A percentile compares a stretch with the other conserved stretches of the same genome.
Evolutionary conservation across 2,329 filamentous ascomycete genomes (phyloP).

Genomic region (Pestalotiopsis fici): DNA sequence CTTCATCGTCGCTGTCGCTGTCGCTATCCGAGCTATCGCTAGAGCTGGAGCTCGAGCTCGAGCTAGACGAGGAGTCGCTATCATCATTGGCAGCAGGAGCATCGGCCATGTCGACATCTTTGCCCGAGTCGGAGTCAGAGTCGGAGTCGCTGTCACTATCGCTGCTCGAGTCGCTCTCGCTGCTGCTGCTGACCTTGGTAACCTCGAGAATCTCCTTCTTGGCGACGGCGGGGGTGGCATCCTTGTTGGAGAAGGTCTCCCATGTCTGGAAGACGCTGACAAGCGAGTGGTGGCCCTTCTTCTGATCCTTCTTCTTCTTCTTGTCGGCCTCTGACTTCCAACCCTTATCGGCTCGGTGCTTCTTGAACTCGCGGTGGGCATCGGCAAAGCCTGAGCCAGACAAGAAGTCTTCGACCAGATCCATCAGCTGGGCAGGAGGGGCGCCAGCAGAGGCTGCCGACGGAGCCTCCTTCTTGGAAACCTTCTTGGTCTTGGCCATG

Average conservation of each 20-base stretch:
- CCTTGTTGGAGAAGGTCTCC: constrained; percentile 41
- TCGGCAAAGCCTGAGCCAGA: constrained; percentile 64
- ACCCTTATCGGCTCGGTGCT: constrained; percentile 59
- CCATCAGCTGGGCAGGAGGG: constrained; percentile 63
- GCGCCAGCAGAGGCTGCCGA: constrained; percentile 25
- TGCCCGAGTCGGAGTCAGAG: constrained; percentile 32
- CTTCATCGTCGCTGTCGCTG: constrained; percentile 28
- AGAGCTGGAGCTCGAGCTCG: constrained; percentile 35
- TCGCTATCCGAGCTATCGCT: constrained; percentile 32
- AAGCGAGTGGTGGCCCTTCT: constrained; percentile 41
- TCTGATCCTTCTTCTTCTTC: constrained; percentile 22
- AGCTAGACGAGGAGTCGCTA: constrained; percentile 22
- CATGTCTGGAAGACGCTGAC: constrained; percentile 53
- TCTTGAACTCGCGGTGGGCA: constrained; percentile 62
- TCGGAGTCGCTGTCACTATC: constrained; percentile 20
- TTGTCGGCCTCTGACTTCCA: constrained; percentile 36
- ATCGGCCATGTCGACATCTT: constrained; percentile 51
- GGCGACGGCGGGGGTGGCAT: constrained; percentile 25
- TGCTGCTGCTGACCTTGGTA: constrained; percentile 29
- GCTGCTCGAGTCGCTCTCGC: constrained; percentile 7
- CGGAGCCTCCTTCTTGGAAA: constrained; percentile 18
- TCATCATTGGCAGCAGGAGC: constrained; percentile 28
- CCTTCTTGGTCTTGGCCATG: constrained; percentile 24
- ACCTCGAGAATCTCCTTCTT: constrained; percentile 18
- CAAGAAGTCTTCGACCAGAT: constrained; percentile 68